Evolutionary conservation across 345 rosid species (phyloP), one percentile per base, ranked within the genome.

Genomic region (Eucalyptus caleyi): DNA sequence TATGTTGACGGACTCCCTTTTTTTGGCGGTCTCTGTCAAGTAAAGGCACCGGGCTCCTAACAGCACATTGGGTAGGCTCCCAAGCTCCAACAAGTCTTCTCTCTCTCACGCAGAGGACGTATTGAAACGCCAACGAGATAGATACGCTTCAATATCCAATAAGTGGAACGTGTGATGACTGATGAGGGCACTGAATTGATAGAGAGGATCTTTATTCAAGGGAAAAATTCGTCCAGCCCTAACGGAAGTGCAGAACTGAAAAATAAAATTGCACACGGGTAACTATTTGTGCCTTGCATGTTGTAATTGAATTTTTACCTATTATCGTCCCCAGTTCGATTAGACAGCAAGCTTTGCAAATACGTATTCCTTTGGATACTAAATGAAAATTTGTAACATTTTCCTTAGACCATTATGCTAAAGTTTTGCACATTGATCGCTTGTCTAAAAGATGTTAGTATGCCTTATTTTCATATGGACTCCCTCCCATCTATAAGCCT

Each of bases 1-100:
- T 6, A 16, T 16, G 54, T 51, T 18, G 0, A 51, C 9, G 0
- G 54, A 51, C 54, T 51, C 2, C n/a, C n/a, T n/a, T 0, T 51
- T 51, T 51, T 51, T 51, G 54, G 23, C 1, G 8, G 0, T 51
- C 54, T 16, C 54, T 51, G 19, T 51, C 54, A 0, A 51, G 54
- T 51, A 51, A 51, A 51, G 54, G 54, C 54, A 51, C 54, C 54
- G 54, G 54, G 54, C 23, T 51, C 54, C 54, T 16, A 51, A 51
- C 54, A 16, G 54, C 54, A 16, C 54, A 51, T 16, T 51, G 54
- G 54, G 54, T 51, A 0, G 54, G 54, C 54, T 51, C 0, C 9
- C 54, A 18, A 51, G 54, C 54, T 51, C 54, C 54, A 51, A 18
- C 54, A 51, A 51, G 54, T 51, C 54, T 51, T 51, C 54, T 51